phyloP scores from a whole-genome alignment of 2,329 filamentous ascomycete species.

The Colletotrichum gloeosporioides region DNA sequence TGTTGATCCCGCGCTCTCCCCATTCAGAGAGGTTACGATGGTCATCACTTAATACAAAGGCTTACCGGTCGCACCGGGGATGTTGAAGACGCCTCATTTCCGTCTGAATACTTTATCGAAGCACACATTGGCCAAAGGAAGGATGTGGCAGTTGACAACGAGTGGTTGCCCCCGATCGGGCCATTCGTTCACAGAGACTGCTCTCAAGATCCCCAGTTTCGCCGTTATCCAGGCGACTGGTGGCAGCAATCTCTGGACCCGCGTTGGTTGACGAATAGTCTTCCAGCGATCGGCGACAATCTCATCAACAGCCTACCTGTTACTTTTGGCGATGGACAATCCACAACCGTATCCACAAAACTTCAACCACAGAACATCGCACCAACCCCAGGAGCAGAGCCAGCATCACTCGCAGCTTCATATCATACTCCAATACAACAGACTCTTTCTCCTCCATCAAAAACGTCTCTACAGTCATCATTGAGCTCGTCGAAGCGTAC shows the following conservation, averaged over 20 bases:
- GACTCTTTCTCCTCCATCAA: too few species aligned
- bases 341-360: not conserved
- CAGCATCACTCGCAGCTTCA: too few species aligned
- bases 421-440: too few species aligned
- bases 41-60: not conserved
- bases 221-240: not conserved
- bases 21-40: not conserved
- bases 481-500: rapidly evolving
- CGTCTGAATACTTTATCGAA: not conserved
- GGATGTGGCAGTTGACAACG: not conserved
- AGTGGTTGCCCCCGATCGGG: not conserved
- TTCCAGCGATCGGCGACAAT: too few species aligned
- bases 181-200: not conserved
- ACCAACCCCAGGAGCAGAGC: too few species aligned
- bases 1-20: too few species aligned
- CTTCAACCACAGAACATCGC: too few species aligned
- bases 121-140: not conserved
- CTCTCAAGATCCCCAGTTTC: not conserved
- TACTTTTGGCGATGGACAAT: not conserved
- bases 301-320: not conserved
- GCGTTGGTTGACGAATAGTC: not conserved
- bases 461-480: too few species aligned
- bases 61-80: not conserved
- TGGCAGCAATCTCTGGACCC: not conserved
- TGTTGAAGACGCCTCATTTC: not conserved